Evolutionary conservation across 768 basidiomycete species (phyloP).

Genomic region (Russula abietina): DNA sequence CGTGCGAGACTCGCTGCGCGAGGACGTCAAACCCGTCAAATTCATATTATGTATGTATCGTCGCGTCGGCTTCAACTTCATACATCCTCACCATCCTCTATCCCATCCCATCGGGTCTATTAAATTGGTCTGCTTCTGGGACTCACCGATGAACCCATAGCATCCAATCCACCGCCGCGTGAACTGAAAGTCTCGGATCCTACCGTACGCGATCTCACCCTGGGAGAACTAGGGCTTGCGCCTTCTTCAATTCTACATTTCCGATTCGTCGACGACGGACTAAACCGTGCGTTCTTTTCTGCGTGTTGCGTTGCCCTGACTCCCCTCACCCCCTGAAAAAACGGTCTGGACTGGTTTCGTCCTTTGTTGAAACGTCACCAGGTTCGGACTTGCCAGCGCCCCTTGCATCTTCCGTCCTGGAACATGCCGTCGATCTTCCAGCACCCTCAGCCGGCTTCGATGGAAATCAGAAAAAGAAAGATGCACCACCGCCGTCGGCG

Average conservation of each 20-base stretch:
- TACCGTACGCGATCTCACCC: constrained; percentile 56
- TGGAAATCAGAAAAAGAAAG: constrained; percentile 23
- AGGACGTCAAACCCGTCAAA: constrained; percentile 72
- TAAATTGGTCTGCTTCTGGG: not conserved
- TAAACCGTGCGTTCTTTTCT: constrained; percentile 56
- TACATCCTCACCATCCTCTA: not conserved
- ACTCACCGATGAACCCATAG: constrained; percentile 35
- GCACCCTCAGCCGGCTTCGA: constrained; percentile 40
- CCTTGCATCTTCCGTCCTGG: constrained; percentile 48
- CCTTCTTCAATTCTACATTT: constrained; percentile 76
- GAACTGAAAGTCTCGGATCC: constrained; percentile 81
- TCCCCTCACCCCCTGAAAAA: not conserved
- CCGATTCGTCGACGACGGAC: constrained; percentile 61
- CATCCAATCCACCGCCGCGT: constrained; percentile 75
- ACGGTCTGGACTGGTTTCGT: not conserved
- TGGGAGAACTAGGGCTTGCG: constrained; percentile 66
- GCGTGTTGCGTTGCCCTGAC: not conserved
- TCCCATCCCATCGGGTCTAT: not conserved
- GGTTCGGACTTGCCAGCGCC: constrained; percentile 58
- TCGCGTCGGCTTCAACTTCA: not conserved
- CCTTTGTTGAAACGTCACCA: constrained; percentile 28
- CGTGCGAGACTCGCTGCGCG: constrained; percentile 61
- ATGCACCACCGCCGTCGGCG: not conserved
- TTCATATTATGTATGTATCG: constrained; percentile 71
- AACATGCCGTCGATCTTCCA: constrained; percentile 62